These are phyloP conservation scores for Plasmodium blacklocki DNA, from an alignment of 169 alveolate genomes.

Conservation along the genomic window DNA sequence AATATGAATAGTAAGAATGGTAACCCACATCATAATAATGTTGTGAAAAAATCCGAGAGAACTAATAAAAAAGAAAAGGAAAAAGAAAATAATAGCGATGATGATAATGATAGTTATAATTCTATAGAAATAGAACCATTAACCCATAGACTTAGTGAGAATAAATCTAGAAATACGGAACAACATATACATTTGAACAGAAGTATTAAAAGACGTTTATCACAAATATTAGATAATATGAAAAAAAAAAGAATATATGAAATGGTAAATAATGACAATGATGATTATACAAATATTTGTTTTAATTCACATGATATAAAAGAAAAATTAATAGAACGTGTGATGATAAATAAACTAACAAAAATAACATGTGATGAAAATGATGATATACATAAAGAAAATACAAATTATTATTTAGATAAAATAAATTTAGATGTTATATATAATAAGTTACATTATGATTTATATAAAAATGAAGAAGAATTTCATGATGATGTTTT, in stretches of 20 bases:
- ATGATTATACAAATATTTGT: constrained; percentile 12
- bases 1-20: too few relatives aligned
- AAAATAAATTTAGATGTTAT: constrained; percentile 27
- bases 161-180: background rate
- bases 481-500: constrained; percentile 44
- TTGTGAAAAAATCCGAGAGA: background rate
- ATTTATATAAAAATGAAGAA: constrained; percentile 30
- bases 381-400: background rate
- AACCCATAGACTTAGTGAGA: too few relatives aligned
- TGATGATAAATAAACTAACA: background rate
- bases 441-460: constrained; percentile 42
- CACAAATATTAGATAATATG: constrained; percentile 34
- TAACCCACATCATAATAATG: too few relatives aligned
- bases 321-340: too few relatives aligned
- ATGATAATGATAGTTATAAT: too few relatives aligned
- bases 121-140: too few relatives aligned
- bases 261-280: background rate
- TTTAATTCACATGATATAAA: background rate
- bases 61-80: background rate
- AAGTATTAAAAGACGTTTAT: constrained; percentile 51
- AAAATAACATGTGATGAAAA: background rate
- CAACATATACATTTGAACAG: constrained; percentile 2
- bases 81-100: background rate
- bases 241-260: constrained; percentile 22
- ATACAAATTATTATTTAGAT: constrained; percentile 4